phyloP scores from a whole-genome alignment of 768 basidiomycete genomes.

The Galerina sulciceps region DNA sequence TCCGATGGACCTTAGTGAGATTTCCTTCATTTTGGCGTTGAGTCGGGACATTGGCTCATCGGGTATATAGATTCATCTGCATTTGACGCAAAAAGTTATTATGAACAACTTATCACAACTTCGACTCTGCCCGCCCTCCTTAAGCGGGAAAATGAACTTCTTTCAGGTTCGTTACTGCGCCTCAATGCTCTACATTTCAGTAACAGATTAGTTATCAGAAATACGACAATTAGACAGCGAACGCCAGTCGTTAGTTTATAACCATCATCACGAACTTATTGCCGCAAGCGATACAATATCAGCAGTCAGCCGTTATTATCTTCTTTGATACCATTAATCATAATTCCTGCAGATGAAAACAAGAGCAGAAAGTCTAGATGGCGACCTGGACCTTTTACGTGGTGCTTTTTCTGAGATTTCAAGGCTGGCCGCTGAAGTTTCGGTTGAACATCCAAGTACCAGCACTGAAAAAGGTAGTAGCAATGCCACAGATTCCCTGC shows the following conservation, averaged over 20 bases:
- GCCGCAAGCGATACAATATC: constrained; percentile 92
- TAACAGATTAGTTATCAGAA: constrained; percentile 55
- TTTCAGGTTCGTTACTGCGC: constrained; percentile 52
- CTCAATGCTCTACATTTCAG: no score
- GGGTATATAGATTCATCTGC: constrained; percentile 66
- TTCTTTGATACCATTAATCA: neutral
- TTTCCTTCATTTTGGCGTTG: neutral
- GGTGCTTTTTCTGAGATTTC: constrained; percentile 89
- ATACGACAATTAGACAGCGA: constrained; percentile 88
- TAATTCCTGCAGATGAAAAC: constrained; percentile 72
- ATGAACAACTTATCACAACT: constrained; percentile 85
- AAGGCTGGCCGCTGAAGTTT: constrained; percentile 70
- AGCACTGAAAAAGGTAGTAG: neutral
- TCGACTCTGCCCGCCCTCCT: constrained; percentile 74
- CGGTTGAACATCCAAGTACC: constrained; percentile 42
- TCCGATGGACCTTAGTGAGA: constrained; percentile 81
- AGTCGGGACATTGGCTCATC: neutral
- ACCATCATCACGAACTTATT: constrained; percentile 94
- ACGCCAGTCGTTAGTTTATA: constrained; percentile 89
- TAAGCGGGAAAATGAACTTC: constrained; percentile 81
- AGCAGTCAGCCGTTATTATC: constrained; percentile 52
- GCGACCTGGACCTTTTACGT: constrained; percentile 80
- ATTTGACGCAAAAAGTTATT: constrained; percentile 85
- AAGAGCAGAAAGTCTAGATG: constrained; percentile 83
- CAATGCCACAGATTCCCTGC: neutral